Base-by-base conservation (phyloP, 176 grass and related monocot species). In the Carex cristatella region DNA sequence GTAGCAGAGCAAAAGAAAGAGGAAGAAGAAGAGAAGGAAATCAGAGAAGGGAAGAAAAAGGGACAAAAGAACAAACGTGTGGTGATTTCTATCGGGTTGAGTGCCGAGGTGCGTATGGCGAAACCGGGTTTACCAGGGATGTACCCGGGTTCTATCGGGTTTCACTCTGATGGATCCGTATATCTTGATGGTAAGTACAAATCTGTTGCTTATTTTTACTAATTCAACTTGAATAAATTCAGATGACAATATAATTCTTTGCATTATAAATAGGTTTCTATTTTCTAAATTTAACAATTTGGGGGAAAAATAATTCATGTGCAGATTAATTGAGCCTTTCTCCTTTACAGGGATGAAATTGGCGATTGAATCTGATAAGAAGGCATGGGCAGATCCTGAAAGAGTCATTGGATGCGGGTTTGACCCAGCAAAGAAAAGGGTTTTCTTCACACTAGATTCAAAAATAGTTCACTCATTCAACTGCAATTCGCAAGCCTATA, bases 381-480 rank as follows among this genome's bases (percentile, higher is more conserved):
- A 90, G 0, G 80, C 78, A 83, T 95, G 96, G 93, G 88, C 85
- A 69, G 90, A 88, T 7, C 91, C 86, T 44, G 87, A 95, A 93
- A 94, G 81, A 88, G 93, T 94, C 15, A 91, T 95, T 1, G 96
- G 96, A 0, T 95, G 93, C 71, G 93, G 96, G 65, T 99, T 92
- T 85, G 93, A 95, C 59, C 96, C 96, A 37, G 77, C 85, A 54
- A 95, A 86, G 85, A 89, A 94, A 72, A 96, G 91, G 90, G 93
- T 99, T 18, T 94, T 94, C 88, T 99, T 99, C 93, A 99, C 97
- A 83, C 85, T 94, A 49, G 93, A 99, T 84, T 89, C 90, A 12
- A 82, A 90, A 85, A 78, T 94, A 30, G 84, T 88, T 6, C 93
- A 99, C 85, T 83, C 87, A 18, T 86, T 99, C 65, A 90, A 85